Evolutionary conservation across 768 basidiomycete species (phyloP).

Genomic region (Tylopilus felleus): DNA sequence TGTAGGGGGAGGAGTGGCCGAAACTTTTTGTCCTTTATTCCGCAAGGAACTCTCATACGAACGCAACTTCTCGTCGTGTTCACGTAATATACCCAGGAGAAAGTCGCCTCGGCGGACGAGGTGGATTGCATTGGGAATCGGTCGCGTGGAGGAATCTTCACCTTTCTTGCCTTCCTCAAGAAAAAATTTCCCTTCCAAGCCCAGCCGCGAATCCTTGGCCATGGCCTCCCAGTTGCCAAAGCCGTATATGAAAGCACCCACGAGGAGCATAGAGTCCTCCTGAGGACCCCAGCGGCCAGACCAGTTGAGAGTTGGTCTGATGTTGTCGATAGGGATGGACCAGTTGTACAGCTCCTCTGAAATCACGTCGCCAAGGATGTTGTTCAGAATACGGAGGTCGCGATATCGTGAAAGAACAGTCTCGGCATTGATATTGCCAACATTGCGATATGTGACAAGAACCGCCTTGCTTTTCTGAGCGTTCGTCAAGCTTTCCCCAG

Average conservation of each 20-base stretch:
- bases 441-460: slow-evolving; percentile 83
- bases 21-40: slow-evolving; percentile 67
- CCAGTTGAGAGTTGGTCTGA: slow-evolving; percentile 94
- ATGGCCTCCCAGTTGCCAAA: slow-evolving; percentile 98
- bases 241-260: slow-evolving; percentile 90
- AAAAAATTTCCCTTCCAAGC: slow-evolving; percentile 92
- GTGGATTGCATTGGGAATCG: slow-evolving; percentile 97
- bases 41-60: slow-evolving; percentile 81
- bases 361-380: slow-evolving; percentile 64
- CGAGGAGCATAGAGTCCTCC: slow-evolving; percentile 92
- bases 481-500: slow-evolving; percentile 86
- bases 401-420: slow-evolving; percentile 88
- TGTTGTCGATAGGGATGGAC: slow-evolving; percentile 87
- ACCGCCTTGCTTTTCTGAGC: slow-evolving; percentile 98
- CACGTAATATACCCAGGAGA: slow-evolving; percentile 75
- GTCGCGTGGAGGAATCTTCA: slow-evolving; percentile 77
- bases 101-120: slow-evolving; percentile 97
- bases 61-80: slow-evolving; percentile 88
- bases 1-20: slow-evolving; percentile 72
- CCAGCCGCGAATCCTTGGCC: slow-evolving; percentile 80
- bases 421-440: slow-evolving; percentile 95
- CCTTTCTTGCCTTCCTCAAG: slow-evolving; percentile 96
- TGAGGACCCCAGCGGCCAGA: slow-evolving; percentile 90
- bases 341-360: slow-evolving; percentile 73
- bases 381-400: slow-evolving; percentile 84